Base-by-base conservation (phyloP, 164 flowering plant species). In the Taxillus chinensis region DNA sequence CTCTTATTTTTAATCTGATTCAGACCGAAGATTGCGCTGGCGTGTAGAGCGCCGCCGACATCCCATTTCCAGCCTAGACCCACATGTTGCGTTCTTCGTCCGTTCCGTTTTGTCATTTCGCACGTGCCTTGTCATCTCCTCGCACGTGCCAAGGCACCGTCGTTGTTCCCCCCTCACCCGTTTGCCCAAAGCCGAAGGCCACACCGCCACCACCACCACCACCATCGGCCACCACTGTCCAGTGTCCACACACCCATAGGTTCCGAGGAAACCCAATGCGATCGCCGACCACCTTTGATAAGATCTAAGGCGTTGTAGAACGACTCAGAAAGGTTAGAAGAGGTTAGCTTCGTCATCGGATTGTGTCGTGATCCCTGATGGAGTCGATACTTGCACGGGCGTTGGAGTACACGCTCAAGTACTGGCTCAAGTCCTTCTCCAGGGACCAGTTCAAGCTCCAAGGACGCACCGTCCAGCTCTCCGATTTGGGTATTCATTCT, bases 371-470 rank as follows among this genome's bases (percentile, higher is more conserved):
- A 4, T 14, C 39, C 17, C 55, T 15, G 43, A 92, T 93, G 99
- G 97, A 93, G 78, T 89, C 99, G 67, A 85, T 93, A 16, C 59
- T 93, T 16, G 98, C 95, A 2, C 70, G 81, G 57, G 98, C 98
- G 37, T 67, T 93, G 76, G 97, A 93, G 82, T 93, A 88, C 69
- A 93, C 97, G 49, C 88, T 93, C 68, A 90, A 89, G 82, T 90
- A 88, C 76, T 93, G 97, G 97, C 77, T 93, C 66, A 93, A 87
- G 69, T 93, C 97, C 10, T 93, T 90, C 79, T 69, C 88, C 39
- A 84, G 99, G 70, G 99, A 93, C 59, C 99, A 93, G 87, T 89
- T 93, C 79, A 90, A 82, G 78, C 70, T 85, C 61, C 95, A 93
- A 50, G 97, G 97, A 5, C 84, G 89, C 12, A 86, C 90, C 39